Evolutionary conservation across 805 yeast species (phyloP).

Genomic region (Candida ovalis): DNA sequence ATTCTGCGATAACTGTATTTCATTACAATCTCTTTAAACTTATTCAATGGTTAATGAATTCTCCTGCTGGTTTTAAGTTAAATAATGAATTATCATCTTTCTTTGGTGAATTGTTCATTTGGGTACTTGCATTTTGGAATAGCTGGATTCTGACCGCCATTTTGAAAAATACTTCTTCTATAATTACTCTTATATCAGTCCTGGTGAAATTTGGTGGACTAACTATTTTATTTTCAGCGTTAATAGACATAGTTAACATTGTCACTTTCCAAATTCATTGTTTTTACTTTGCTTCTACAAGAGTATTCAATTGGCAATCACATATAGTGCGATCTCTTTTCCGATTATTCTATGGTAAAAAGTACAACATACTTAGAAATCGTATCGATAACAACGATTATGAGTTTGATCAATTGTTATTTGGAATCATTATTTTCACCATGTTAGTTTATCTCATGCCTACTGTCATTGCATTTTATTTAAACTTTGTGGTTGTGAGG

Average conservation of each 20-base stretch:
- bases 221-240: constrained; percentile 62
- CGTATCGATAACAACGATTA: constrained; percentile 84
- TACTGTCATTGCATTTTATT: constrained; percentile 80
- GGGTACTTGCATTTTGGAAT: constrained; percentile 77
- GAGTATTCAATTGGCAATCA: constrained; percentile 73
- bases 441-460: constrained; percentile 76
- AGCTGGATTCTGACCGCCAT: constrained; percentile 14
- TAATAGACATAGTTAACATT: constrained; percentile 61
- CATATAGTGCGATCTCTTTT: constrained; percentile 67
- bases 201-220: constrained; percentile 44
- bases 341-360: constrained; percentile 84
- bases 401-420: constrained; percentile 77
- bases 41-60: constrained; percentile 73
- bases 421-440: constrained; percentile 87
- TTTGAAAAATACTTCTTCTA: constrained; percentile 8
- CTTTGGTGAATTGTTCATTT: constrained; percentile 78
- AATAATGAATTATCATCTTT: constrained; percentile 83
- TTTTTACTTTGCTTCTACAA: constrained; percentile 75
- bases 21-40: constrained; percentile 32
- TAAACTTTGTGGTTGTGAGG: constrained; percentile 62
- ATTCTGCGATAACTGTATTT: constrained; percentile 30
- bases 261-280: constrained; percentile 69
- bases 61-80: constrained; percentile 92
- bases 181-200: constrained; percentile 12
- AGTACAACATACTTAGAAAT: constrained; percentile 75